Evolutionary conservation across 768 basidiomycete genomes (phyloP), one percentile per base, ranked within the genome.

Genomic region (Pholiota microspora): DNA sequence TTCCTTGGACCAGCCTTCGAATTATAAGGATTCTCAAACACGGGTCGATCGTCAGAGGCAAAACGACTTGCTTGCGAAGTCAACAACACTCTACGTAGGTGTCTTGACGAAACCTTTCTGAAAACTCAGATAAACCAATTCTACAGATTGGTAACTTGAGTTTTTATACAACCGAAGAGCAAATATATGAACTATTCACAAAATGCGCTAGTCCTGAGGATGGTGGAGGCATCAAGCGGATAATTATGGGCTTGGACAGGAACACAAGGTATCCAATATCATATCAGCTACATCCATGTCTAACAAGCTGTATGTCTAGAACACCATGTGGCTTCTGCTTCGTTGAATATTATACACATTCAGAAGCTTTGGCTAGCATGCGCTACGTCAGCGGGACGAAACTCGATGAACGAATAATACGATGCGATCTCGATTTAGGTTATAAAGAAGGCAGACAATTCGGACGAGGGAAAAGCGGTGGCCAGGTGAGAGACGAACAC

Each of bases 401-500:
- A 75, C 85, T 99, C 18, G 97, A 99, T 71, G 97, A 99, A 72
- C 89, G 97, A 29, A 92, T 99, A 62, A 96, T 99, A 59, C 89
- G 97, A 45, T 98, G 95, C 66, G 97, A 99, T 75, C 76, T 99
- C 65, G 97, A 99, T 75, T 78, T 94, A 24, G 97, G 97, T 5
- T 99, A 98, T 73, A 86, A 86, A 66, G 97, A 99, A 66, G 96
- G 96, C 12, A 78, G 97, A 58, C 97, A 99, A 71, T 99, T 98
- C 59, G 97, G 97, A 27, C 78, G 97, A 57, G 97, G 97, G 24
- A 98, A 95, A 71, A 95, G 92, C 60, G 97, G 97, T 28, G 97
- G 97, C 2, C 95, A 97, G 77, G 90, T 95, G 49, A 82, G 96
- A 61, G 97, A 99, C 66, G 97, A 99, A 67, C 97, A 97, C 68